Evolutionary conservation across 192 early-diverging fungal genomes (phyloP).

Genomic region (Gonapodya sp.): DNA sequence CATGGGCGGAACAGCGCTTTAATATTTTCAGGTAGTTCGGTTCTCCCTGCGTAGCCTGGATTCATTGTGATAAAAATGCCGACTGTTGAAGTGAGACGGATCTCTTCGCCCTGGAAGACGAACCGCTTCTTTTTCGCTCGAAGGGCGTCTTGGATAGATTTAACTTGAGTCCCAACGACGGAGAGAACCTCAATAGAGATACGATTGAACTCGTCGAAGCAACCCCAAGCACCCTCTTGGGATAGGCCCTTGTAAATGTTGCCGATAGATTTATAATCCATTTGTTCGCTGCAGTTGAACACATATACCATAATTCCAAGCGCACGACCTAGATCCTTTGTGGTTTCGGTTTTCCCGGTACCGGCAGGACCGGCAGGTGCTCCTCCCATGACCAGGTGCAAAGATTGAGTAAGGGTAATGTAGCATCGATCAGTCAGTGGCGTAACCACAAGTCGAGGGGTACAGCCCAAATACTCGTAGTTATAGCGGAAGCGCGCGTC

Average conservation of each 20-base stretch:
- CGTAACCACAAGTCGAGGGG: slow-evolving; percentile 53
- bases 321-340: slow-evolving; percentile 57
- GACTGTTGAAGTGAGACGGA: slow-evolving; percentile 41
- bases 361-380: slow-evolving; percentile 55
- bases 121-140: slow-evolving; percentile 54
- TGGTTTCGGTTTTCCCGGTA: slow-evolving; percentile 47
- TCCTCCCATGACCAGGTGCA: slow-evolving; percentile 57
- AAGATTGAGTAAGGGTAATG: slow-evolving; percentile 52
- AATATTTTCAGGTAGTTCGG: slow-evolving; percentile 59
- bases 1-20: slow-evolving; percentile 58
- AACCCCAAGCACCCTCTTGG: slow-evolving; percentile 55
- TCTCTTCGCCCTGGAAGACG: slow-evolving; percentile 60
- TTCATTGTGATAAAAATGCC: slow-evolving; percentile 59
- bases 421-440: slow-evolving; percentile 58
- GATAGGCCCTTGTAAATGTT: slow-evolving; percentile 61
- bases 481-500: slow-evolving; percentile 53
- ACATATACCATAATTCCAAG: slow-evolving; percentile 61
- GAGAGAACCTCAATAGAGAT: slow-evolving; percentile 51
- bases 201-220: slow-evolving; percentile 52
- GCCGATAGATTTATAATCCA: slow-evolving; percentile 60
- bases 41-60: slow-evolving; percentile 55
- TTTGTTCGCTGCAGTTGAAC: slow-evolving; percentile 59
- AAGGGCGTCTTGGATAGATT: slow-evolving; percentile 54
- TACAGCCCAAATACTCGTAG: slow-evolving; percentile 58
- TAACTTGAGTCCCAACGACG: slow-evolving; percentile 56